Conservation (phyloP, 306 rosid species). For the Vigna angularis region DNA sequence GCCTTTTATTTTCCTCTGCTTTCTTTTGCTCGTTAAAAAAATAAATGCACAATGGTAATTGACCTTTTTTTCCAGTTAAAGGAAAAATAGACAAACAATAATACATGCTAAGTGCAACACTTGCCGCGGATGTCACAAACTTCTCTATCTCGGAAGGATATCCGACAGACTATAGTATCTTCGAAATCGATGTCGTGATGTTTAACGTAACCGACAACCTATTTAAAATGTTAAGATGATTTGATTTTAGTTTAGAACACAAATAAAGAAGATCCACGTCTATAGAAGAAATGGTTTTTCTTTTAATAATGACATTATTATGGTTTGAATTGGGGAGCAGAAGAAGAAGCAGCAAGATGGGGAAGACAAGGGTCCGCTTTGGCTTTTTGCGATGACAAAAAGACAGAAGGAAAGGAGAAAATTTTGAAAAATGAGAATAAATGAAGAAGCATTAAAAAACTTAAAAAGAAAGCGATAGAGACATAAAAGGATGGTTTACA, state of each 20-base stretch:
- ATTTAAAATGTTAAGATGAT: background rate
- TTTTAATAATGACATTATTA: background rate
- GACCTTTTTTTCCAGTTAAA: background rate
- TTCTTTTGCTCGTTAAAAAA: background rate
- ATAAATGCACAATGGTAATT: constrained; percentile 20
- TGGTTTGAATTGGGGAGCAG: background rate
- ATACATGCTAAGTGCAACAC: background rate
- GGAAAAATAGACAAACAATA: background rate
- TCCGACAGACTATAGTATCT: background rate
- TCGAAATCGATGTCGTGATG: constrained; percentile 20
- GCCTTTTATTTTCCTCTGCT: background rate
- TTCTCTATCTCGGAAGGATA: background rate
- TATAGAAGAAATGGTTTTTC: background rate
- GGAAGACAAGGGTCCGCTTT: constrained; percentile 44
- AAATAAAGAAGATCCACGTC: background rate
- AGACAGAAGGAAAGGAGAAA: constrained; percentile 12
- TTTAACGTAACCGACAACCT: constrained; percentile 8
- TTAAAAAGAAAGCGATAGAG: background rate
- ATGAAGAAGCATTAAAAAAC: background rate
- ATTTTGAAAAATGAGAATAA: constrained; percentile 15
- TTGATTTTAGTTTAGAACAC: background rate
- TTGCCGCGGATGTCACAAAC: background rate
- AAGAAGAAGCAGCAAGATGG: constrained; percentile 13
- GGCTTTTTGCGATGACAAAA: constrained; percentile 38
- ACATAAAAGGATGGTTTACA: constrained; percentile 41